Evolutionary conservation across 129 eudicot genomes (phyloP).

Genomic region (Centrapalus pauciflorus): DNA sequence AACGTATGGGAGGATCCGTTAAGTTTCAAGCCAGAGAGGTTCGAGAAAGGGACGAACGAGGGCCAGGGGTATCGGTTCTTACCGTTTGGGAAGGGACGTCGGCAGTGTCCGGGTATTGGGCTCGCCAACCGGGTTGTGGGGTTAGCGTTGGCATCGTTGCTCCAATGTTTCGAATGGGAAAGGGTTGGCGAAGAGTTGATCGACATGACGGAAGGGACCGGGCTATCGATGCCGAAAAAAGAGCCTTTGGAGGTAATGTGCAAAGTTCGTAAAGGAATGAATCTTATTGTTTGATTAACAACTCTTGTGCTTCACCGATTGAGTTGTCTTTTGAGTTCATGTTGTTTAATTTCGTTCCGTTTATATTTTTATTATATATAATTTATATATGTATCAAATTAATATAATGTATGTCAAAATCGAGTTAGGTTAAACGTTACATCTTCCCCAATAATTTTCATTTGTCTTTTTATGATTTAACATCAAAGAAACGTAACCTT

Average conservation of each 20-base stretch:
- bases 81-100: slow-evolving; percentile 39
- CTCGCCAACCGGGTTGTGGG: slow-evolving; percentile 21
- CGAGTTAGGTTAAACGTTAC: too few species aligned
- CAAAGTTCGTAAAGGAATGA: slow-evolving; percentile 17
- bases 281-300: too few species aligned
- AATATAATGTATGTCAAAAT: too few species aligned
- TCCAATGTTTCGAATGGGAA: slow-evolving; percentile 42
- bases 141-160: slow-evolving; percentile 26
- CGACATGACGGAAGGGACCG: slow-evolving; percentile 24
- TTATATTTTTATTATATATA: too few species aligned
- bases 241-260: slow-evolving; percentile 47
- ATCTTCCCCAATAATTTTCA: too few species aligned
- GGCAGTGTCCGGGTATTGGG: slow-evolving; percentile 33
- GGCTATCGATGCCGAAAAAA: slow-evolving; percentile 33
- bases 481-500: too few species aligned
- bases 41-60: slow-evolving; percentile 12
- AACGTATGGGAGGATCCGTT: slow-evolving; percentile 28
- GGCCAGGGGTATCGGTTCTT: slow-evolving; percentile 26
- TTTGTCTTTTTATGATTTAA: too few species aligned
- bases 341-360: too few species aligned
- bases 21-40: slow-evolving; percentile 36
- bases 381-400: too few species aligned
- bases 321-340: too few species aligned
- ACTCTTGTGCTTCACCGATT: too few species aligned
- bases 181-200: slow-evolving; percentile 32